These are phyloP conservation scores for Haematococcus lacustris DNA, from an alignment of 139 green algal species.

Conservation along the genomic window DNA sequence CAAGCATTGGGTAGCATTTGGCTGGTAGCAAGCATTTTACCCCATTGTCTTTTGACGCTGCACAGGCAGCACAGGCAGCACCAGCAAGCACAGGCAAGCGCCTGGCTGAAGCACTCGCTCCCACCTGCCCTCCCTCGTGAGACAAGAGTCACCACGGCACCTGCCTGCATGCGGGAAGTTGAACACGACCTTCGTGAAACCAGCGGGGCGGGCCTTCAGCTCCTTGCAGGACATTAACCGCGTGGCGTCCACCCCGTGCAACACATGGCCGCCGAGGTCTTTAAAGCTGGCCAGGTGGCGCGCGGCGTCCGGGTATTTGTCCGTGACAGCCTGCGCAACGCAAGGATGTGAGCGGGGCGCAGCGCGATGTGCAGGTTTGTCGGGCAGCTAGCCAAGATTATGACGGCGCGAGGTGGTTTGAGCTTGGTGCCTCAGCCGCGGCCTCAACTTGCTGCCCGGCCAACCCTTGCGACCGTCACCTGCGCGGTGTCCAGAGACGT, in stretches of 20 bases:
- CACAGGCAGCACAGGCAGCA: not conserved
- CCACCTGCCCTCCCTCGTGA: not conserved
- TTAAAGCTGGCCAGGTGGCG: not conserved
- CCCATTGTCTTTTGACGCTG: no score
- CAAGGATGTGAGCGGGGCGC: not conserved
- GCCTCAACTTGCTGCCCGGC: not conserved
- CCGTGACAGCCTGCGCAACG: not conserved
- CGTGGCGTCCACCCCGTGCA: conserved; percentile 13
- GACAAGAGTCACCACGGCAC: not conserved
- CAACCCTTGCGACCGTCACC: conserved; percentile 2
- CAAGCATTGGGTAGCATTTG: no score
- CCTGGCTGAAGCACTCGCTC: no score
- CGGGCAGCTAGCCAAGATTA: not conserved
- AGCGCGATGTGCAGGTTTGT: not conserved
- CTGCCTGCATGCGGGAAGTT: conserved; percentile 11
- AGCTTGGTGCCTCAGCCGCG: not conserved
- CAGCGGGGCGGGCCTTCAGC: not conserved
- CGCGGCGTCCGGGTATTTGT: conserved; percentile 9
- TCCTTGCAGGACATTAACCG: not conserved
- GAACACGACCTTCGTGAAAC: conserved; percentile 10
- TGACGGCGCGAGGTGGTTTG: not conserved
- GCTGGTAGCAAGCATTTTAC: no score
- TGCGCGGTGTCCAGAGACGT: conserved; percentile 3
- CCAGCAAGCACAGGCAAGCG: no score
- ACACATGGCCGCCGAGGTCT: conserved; percentile 1